Base-by-base conservation (phyloP, 768 basidiomycete species). In the Lenzites betulinus region DNA sequence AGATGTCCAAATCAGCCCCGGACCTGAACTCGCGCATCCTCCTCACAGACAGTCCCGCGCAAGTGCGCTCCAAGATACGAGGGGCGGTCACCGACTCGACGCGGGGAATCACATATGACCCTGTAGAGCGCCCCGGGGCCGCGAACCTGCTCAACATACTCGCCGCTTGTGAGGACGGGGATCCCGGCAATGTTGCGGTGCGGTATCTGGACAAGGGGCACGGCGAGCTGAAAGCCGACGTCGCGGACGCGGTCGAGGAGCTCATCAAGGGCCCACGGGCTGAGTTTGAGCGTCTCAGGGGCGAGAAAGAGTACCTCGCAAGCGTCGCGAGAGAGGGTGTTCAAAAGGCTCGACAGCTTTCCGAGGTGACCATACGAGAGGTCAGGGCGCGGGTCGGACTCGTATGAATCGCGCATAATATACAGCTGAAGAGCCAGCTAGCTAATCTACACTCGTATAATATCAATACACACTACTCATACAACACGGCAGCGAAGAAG, bases 1-100 rank as follows among this genome's bases (percentile, higher is more conserved):
- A 98, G 72, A 98, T 98, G 95, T 97, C 95, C 36, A 98, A 98
- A 73, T 98, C 95, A 0, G 82, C 93, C 0, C 88, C 87, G 0
- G 86, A 92, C 70, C 59, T 83, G 1, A 74, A 83, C 16, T 95
- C 94, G 0, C 89, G 95, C 25, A 93, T 98, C 69, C 81, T 93
- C 56, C 80, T 98, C 39, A 95, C 90, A 25, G 95, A 98, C 70
- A 74, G 83, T 0, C 71, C 82, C 11, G 66, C 74, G 1, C 73
- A 83, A 68, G 92, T 96, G 46, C 70, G 71, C 47, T 69, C 79
- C 25, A 97, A 96, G 71, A 81, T 98, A 58, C 85, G 87, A 20
- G 76, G 79, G 7, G 91, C 95, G 1, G 89, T 95, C 1, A 98
- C 95, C 0, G 96, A 98, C 72, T 91, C 93, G 0, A 81, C 82